phyloP scores from a whole-genome alignment of 805 yeast genomes.

The Jamesozyma piceae region DNA sequence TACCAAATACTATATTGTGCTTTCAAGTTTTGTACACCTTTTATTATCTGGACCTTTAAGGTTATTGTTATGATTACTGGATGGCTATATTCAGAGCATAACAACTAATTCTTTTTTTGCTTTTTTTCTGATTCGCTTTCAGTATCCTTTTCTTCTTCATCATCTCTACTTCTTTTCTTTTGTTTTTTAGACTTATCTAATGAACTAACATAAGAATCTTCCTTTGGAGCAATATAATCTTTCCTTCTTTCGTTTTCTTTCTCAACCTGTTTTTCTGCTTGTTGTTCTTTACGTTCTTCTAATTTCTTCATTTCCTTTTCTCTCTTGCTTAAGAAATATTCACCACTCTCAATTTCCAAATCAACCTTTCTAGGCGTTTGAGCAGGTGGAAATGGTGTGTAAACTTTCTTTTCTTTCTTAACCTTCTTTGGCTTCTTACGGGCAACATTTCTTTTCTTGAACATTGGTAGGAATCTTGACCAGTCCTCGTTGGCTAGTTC shows the following conservation, averaged over 20 bases:
- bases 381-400: constrained; percentile 98
- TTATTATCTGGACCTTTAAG: no score
- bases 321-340: constrained; percentile 81
- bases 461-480: constrained; percentile 92
- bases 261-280: constrained; percentile 56
- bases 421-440: constrained; percentile 76
- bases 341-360: constrained; percentile 96
- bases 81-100: not conserved
- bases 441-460: constrained; percentile 92
- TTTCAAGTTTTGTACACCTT: no score
- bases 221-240: constrained; percentile 82
- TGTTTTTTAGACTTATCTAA: constrained; percentile 2
- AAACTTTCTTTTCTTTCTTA: constrained; percentile 56
- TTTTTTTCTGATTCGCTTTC: not conserved
- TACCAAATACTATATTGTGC: no score
- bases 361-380: constrained; percentile 96
- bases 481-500: constrained; percentile 94
- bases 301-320: constrained; percentile 67
- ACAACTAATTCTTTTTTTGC: constrained; percentile 2
- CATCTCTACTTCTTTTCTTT: constrained; percentile 1
- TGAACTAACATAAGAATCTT: constrained; percentile 36
- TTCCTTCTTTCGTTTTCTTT: constrained; percentile 63
- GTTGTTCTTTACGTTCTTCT: constrained; percentile 71
- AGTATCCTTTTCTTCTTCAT: constrained; percentile 1
- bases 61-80: no score